Evolutionary conservation across 2,329 filamentous ascomycete genomes (phyloP), one percentile per base, ranked within the genome.

Genomic region (Aspergillus sp.): DNA sequence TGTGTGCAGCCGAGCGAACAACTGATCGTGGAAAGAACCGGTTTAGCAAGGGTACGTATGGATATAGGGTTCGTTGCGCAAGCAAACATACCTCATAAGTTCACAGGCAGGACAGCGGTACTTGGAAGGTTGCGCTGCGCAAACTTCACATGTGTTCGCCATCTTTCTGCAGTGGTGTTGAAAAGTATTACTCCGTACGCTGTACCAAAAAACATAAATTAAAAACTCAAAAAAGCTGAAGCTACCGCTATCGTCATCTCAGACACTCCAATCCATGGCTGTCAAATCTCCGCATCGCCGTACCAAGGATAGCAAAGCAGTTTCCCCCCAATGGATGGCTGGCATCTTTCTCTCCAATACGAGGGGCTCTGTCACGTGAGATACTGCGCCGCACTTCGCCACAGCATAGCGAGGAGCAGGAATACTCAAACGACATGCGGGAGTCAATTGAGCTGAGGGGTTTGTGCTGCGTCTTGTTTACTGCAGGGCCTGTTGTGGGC

Each of bases 1-100:
- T 72, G 67, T 34, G 68, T 69, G 54, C 72, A 74, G 30, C 57
- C 61, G 34, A 74, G 63, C 7, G 72, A 74, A 47, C 72, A 74
- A 52, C 72, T 74, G 51, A 27, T 40, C 28, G 29, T 34, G 45
- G 10, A 48, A 26, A 42, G 19, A 19, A 19, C 2, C 19, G 19
- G 19, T 19, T 19, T 19, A 19, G 19, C 19, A 19, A 19, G 19
- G 19, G 19, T 19, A 19, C 19, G 19, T 19, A 19, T 19, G 19
- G 19, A 19, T 19, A 19, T 19, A 19, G 2, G 1, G 19, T 19
- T 41, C 27, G 39, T 12, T 49, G n/a, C 6, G 5, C 36, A 44
- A 42, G 29, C 7, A 34, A 36, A 44, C 51, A 34, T 63, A 71
- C 68, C 67, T 68, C 60, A 62, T 57, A 30, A 69, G 48, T 41